These are phyloP conservation scores for Hondaea fermentalgiana DNA, from an alignment of 108 stramenopile genomes.

Conservation along the genomic window DNA sequence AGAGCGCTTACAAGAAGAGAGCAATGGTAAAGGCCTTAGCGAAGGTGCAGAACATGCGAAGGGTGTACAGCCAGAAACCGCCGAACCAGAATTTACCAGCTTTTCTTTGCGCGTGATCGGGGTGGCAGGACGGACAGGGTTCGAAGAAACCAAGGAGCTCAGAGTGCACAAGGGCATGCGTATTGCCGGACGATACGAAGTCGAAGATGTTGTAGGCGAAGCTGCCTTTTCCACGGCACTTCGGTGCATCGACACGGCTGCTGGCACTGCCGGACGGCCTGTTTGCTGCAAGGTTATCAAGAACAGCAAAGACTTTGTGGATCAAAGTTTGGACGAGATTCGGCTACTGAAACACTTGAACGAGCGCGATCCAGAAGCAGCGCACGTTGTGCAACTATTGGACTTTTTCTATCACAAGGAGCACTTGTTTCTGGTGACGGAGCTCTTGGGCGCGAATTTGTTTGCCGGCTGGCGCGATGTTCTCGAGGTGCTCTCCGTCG, in stretches of 20 bases:
- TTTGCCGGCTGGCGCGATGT: conserved; percentile 46
- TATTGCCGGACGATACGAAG: conserved; percentile 81
- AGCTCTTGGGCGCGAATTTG: conserved; percentile 86
- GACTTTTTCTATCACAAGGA: conserved; percentile 94
- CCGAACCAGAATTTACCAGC: not conserved
- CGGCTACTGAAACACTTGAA: conserved; percentile 78
- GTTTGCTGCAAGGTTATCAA: conserved; percentile 95
- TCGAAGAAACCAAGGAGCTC: conserved; percentile 33
- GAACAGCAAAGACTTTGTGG: conserved; percentile 97
- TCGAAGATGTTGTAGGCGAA: conserved; percentile 75
- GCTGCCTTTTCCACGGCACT: conserved; percentile 91
- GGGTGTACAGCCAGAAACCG: not conserved
- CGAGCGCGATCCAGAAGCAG: conserved; percentile 58
- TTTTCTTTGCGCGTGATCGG: conserved; percentile 26
- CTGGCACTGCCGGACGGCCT: conserved; percentile 46
- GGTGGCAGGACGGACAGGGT: conserved; percentile 32
- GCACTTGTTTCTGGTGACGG: conserved; percentile 91
- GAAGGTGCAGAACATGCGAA: not conserved
- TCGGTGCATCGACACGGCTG: conserved; percentile 69
- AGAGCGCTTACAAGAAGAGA: not conserved
- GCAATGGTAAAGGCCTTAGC: not conserved
- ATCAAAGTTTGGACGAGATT: conserved; percentile 95
- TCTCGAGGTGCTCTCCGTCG: conserved; percentile 33
- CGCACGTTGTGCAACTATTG: conserved; percentile 74
- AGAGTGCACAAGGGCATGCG: not conserved